Evolutionary conservation across 139 green algal genomes (phyloP), one percentile per base, ranked within the genome.

Genomic region (Tetradesmus obliquus): DNA sequence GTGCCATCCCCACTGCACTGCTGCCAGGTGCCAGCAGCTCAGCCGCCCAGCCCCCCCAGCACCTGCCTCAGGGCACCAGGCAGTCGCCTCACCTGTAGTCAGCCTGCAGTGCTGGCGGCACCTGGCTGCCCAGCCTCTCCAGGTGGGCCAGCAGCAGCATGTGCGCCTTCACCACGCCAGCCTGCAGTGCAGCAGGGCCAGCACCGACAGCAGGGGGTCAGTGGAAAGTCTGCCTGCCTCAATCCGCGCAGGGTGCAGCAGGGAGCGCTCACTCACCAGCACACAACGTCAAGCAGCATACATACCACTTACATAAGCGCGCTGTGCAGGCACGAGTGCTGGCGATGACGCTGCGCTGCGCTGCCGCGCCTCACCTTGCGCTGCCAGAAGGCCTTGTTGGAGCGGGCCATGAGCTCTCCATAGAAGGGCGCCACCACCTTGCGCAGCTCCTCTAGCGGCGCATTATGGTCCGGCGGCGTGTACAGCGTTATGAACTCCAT

Each of bases 91-190:
- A 85, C 80, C 62, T 85, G 80, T 51, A 24, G 80, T 85, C 80
- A 1, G 80, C 88, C 79, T 95, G 88, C 87, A 99, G 94, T 4
- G 82, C 32, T 1, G 90, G 45, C 0, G 96, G 96, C 17, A 98
- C 92, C 3, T 93, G 62, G 10, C 91, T 83, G 12, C 92, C 79
- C 53, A 94, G 91, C 1, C 97, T 92, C 72, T 96, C 95, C 72
- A 98, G 80, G 93, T 98, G 95, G 7, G 95, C 96, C 86, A 98
- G 94, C 84, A 99, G 87, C 91, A 99, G 91, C 95, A 99, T 96
- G 93, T 99, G 96, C 10, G 94, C 95, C 95, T 98, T 95, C 32
- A 94, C 22, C 24, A 92, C 55, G 82, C 32, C 57, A 24, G 71
- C 55, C 69, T 92, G 82, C 79, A 80, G 79, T 3, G 12, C 53